These are phyloP conservation scores for Quillaja saponaria DNA, from an alignment of 306 rosid species.

Conservation along the genomic window DNA sequence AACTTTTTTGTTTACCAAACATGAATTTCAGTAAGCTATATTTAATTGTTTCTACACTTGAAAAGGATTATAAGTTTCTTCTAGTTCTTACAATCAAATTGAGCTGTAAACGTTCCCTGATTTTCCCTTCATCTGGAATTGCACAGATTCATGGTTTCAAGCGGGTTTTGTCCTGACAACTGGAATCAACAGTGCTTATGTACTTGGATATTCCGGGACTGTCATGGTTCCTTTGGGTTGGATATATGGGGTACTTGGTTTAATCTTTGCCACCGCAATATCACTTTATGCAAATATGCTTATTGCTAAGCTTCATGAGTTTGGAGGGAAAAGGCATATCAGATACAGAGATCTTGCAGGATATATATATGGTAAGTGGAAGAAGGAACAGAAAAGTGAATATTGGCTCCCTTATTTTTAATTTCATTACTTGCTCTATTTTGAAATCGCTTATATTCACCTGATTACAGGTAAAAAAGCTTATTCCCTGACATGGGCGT, in stretches of 20 bases:
- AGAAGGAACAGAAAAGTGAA: not conserved
- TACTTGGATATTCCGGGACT: slow-evolving; percentile 85
- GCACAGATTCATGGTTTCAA: slow-evolving; percentile 84
- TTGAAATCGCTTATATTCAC: not conserved
- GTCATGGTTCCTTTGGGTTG: slow-evolving; percentile 94
- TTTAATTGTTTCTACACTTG: not conserved
- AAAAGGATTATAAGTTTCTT: not conserved
- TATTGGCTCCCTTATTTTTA: not conserved
- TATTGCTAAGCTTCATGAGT: slow-evolving; percentile 85
- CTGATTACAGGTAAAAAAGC: slow-evolving; percentile 68
- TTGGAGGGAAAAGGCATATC: slow-evolving; percentile 88
- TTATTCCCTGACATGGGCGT: slow-evolving; percentile 78
- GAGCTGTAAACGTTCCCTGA: not conserved
- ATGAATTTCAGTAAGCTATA: no score
- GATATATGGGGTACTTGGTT: slow-evolving; percentile 67
- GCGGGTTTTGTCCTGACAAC: slow-evolving; percentile 86
- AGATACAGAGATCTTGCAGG: slow-evolving; percentile 97
- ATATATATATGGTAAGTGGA: slow-evolving; percentile 62
- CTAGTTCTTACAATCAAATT: no score
- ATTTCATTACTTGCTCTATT: not conserved
- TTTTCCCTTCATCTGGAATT: not conserved
- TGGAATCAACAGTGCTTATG: slow-evolving; percentile 88
- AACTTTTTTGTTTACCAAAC: no score
- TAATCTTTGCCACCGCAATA: slow-evolving; percentile 64
- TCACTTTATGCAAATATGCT: slow-evolving; percentile 83